Conservation (phyloP, 2,329 filamentous ascomycete species). For the Apiospora arundinis region DNA sequence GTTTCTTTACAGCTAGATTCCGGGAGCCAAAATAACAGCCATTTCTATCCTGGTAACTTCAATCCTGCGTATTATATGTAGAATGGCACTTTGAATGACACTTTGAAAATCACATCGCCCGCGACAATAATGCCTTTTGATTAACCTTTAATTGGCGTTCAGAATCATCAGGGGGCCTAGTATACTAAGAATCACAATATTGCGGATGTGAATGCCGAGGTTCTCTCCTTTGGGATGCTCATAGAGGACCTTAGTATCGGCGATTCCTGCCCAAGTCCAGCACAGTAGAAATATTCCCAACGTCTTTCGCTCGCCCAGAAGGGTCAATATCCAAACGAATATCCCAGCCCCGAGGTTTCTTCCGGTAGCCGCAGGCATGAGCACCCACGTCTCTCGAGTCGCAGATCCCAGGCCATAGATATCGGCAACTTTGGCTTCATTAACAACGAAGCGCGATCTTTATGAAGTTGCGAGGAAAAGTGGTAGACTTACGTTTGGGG, state of each 20-base stretch:
- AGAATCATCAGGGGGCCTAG: not conserved
- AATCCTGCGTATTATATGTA: too few species aligned
- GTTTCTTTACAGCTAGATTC: too few species aligned
- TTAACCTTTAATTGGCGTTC: too few species aligned
- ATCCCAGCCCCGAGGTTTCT: constrained; percentile 4
- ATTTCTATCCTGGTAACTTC: too few species aligned
- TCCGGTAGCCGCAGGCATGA: constrained; percentile 9
- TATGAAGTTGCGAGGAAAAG: too few species aligned
- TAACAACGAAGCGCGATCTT: not conserved
- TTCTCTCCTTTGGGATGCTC: not conserved
- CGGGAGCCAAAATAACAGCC: too few species aligned
- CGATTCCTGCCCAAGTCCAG: constrained; percentile 3
- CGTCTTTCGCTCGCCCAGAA: not conserved
- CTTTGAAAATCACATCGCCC: too few species aligned
- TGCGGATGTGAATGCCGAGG: not conserved
- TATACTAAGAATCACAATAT: not conserved
- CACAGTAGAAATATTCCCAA: not conserved
- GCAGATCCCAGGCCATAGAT: not conserved
- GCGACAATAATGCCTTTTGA: too few species aligned
- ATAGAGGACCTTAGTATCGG: not conserved
- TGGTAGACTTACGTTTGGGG: not conserved
- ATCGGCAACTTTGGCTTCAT: not conserved
- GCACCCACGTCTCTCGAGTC: not conserved
- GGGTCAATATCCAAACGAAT: not conserved
- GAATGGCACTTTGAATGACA: too few species aligned